Conservation (phyloP, 2,329 filamentous ascomycete species). For the Pochonia chlamydosporia region DNA sequence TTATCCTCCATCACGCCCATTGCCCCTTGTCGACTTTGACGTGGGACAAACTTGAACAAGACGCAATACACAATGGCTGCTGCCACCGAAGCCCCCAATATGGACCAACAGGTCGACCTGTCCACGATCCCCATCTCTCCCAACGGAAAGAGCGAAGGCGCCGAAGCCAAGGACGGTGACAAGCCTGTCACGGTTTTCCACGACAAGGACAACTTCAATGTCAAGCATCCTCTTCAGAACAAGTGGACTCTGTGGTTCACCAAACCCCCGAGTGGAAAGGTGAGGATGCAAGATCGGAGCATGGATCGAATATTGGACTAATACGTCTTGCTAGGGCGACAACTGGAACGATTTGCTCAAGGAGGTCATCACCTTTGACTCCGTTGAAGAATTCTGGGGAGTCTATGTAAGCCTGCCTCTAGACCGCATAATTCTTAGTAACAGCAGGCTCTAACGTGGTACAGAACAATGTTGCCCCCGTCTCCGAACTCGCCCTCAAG, state of each 20-base stretch:
- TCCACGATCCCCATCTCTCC: slow-evolving; percentile 64
- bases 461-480: slow-evolving; percentile 96
- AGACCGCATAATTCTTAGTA: not conserved
- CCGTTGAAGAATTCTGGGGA: slow-evolving; percentile 99
- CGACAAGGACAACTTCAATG: slow-evolving; percentile 97
- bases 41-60: slow-evolving; percentile 2
- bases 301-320: slow-evolving; percentile 1
- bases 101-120: slow-evolving; percentile 57
- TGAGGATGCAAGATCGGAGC: slow-evolving; percentile 28
- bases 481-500: slow-evolving; percentile 92
- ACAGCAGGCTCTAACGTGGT: slow-evolving; percentile 10
- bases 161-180: slow-evolving; percentile 41
- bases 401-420: slow-evolving; percentile 70
- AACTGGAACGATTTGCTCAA: slow-evolving; percentile 99
- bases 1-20: slow-evolving; percentile 16
- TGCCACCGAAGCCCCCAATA: slow-evolving; percentile 25
- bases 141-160: slow-evolving; percentile 47
- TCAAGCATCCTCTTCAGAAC: slow-evolving; percentile 97
- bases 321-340: slow-evolving; percentile 60
- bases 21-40: slow-evolving; percentile 10
- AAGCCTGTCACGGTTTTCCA: slow-evolving; percentile 93
- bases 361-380: slow-evolving; percentile 97
- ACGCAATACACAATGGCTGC: slow-evolving; percentile 28
- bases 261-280: slow-evolving; percentile 94
- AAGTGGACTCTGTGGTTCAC: slow-evolving; percentile 99